These are phyloP conservation scores for Termitomyces sp. DNA, from an alignment of 768 basidiomycete genomes.

Conservation along the genomic window DNA sequence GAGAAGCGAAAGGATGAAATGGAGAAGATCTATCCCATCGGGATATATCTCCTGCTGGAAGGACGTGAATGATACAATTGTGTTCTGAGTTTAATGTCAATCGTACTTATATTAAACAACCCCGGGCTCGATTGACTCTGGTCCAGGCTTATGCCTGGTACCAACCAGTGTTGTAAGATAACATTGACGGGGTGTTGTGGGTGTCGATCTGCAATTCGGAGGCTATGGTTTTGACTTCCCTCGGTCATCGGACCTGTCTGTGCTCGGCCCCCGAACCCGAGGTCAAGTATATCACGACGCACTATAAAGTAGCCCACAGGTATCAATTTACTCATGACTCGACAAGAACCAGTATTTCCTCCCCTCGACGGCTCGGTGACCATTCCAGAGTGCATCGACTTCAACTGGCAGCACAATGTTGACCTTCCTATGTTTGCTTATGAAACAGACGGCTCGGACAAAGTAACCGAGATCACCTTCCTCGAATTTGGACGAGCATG, in stretches of 20 bases:
- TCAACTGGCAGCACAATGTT: constrained; percentile 16
- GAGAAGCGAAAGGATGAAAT: background rate
- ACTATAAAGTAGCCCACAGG: background rate
- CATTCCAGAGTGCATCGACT: constrained; percentile 16
- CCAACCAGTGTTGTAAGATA: background rate
- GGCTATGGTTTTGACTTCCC: too few species aligned
- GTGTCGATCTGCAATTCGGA: too few species aligned
- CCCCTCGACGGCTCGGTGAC: constrained; percentile 11
- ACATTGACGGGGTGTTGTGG: too few species aligned
- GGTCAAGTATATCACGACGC: background rate
- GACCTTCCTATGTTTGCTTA: constrained; percentile 15
- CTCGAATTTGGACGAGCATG: constrained; percentile 34
- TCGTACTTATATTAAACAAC: background rate
- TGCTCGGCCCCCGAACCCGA: background rate
- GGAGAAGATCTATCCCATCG: background rate
- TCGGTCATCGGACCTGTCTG: background rate
- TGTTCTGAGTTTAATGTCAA: background rate
- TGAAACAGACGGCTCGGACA: constrained; percentile 9
- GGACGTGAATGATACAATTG: background rate
- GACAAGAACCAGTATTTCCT: constrained; percentile 7
- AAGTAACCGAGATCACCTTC: constrained; percentile 21
- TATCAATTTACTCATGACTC: background rate
- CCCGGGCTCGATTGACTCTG: background rate
- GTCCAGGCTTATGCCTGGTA: too few species aligned
- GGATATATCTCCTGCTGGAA: background rate